Evolutionary conservation across 768 basidiomycete species (phyloP), one percentile per base, ranked within the genome.

Genomic region (Kwoniella heveanensis): DNA sequence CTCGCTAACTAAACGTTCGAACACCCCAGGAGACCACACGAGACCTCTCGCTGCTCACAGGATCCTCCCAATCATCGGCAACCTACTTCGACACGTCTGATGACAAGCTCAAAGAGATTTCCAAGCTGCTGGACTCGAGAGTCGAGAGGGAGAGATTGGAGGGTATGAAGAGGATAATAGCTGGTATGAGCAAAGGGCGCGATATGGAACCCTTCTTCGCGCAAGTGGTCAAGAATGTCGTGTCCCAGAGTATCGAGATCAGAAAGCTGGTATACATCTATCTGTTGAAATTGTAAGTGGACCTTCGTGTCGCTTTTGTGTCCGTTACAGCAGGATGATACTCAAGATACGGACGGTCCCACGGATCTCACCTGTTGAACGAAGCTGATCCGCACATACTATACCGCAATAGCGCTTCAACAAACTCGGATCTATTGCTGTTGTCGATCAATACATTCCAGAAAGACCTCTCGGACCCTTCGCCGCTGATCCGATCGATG

Each of bases 401-500:
- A n/a, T n/a, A n/a, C n/a, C 32, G 32, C 5, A 15, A 26, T 47
- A 79, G 78, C 80, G 92, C 96, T 54, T 88, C 90, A 46, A 86
- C 88, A 32, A 93, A 96, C 72, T 94, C 96, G 15, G 96, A 98
- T 79, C 87, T 98, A 52, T 90, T 95, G 0, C 82, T 99, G 53
- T 84, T 99, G 29, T 94, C 93, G 2, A 95, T 99, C 83, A 99
- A 99, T 81, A 95, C 95, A 1, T 97, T 98, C 77, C 96, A 99
- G 80, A 92, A 91, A 80, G 96, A 99, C 81, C 83, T 99, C 29
- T 87, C 88, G 3, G 96, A 98, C 73, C 83, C 88, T 30, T 96
- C 89, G 65, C 95, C 94, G 0, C 86, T 96, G 71, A 97, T 98
- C 62, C 88, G 96, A 22, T 92, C 93, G 13, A 95, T 97, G 91